Evolutionary conservation across 148 eudicot species (phyloP).

Genomic region (Camellia lanceoleosa): DNA sequence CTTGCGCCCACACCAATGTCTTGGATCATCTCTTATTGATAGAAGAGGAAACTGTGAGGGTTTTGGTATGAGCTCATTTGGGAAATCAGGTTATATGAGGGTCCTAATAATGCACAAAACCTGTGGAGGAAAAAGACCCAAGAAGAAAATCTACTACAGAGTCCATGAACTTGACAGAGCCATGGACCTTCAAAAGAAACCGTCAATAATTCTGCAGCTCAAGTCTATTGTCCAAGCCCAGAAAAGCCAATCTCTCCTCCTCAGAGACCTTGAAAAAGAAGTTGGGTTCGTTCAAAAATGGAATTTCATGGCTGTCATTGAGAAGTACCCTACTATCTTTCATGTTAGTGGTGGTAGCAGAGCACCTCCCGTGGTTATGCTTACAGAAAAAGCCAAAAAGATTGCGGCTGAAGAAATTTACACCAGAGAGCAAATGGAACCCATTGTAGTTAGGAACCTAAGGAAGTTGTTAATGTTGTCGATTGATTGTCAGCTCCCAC

Average conservation of each 20-base stretch:
- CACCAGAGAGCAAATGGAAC: slow-evolving; percentile 68
- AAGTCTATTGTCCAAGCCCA: slow-evolving; percentile 71
- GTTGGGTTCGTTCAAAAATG: slow-evolving; percentile 92
- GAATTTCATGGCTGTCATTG: slow-evolving; percentile 82
- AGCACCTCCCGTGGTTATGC: slow-evolving; percentile 52
- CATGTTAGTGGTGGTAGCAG: slow-evolving; percentile 59
- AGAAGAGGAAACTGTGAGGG: background rate
- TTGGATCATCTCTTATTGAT: background rate
- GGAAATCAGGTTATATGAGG: slow-evolving; percentile 35
- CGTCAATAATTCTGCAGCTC: slow-evolving; percentile 56
- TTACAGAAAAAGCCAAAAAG: slow-evolving; percentile 60
- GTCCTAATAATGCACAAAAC: slow-evolving; percentile 56
- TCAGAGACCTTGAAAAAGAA: slow-evolving; percentile 91
- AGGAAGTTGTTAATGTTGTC: slow-evolving; percentile 88
- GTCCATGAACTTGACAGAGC: slow-evolving; percentile 78
- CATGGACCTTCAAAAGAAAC: slow-evolving; percentile 85
- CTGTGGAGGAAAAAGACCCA: slow-evolving; percentile 73
- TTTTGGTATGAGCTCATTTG: slow-evolving; percentile 16
- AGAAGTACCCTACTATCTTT: slow-evolving; percentile 78
- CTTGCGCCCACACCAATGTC: background rate
- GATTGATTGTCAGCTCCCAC: slow-evolving; percentile 70
- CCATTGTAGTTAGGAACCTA: slow-evolving; percentile 69
- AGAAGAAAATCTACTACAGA: slow-evolving; percentile 69
- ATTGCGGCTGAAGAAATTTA: slow-evolving; percentile 64
- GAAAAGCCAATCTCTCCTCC: slow-evolving; percentile 53